phyloP scores from a whole-genome alignment of 2,329 filamentous ascomycete species.

The Neurospora crassa region DNA sequence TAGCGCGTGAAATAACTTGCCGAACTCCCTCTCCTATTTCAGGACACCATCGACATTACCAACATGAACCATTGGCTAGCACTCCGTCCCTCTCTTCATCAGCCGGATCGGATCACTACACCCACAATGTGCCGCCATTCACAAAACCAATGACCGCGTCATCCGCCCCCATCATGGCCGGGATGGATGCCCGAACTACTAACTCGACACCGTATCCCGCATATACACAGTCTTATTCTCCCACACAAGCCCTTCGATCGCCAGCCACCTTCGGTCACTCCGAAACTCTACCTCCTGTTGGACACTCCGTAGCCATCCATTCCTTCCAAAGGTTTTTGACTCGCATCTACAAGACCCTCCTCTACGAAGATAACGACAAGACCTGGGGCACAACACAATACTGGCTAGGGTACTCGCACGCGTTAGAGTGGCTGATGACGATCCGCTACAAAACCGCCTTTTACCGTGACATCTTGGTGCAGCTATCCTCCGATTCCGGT shows the following conservation, averaged over 20 bases:
- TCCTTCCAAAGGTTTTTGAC: slow-evolving; percentile 7
- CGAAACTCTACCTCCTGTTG: not conserved
- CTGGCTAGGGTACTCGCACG: slow-evolving; percentile 8
- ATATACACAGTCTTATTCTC: not conserved
- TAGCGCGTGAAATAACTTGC: slow-evolving; percentile 8
- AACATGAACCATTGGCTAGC: not conserved
- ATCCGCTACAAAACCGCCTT: slow-evolving; percentile 10
- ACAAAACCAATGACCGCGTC: not conserved
- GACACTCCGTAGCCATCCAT: not conserved
- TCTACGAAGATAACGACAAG: slow-evolving; percentile 12
- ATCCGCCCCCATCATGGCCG: not conserved
- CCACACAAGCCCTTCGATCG: not conserved
- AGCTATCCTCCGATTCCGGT: not conserved
- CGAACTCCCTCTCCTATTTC: slow-evolving; percentile 8
- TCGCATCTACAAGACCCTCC: slow-evolving; percentile 6
- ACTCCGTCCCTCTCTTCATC: not conserved
- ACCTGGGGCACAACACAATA: slow-evolving; percentile 13
- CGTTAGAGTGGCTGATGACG: slow-evolving; percentile 10
- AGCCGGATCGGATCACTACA: not conserved
- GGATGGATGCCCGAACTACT: not conserved
- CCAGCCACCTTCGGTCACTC: not conserved
- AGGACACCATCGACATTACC: not conserved
- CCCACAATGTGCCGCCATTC: not conserved
- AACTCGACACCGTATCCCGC: not conserved
- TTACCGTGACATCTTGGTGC: slow-evolving; percentile 3